A percentile compares a stretch with the other conserved stretches of the same genome.
Conservation (phyloP, 2,329 filamentous ascomycete genomes). For the Fusarium sp. region DNA sequence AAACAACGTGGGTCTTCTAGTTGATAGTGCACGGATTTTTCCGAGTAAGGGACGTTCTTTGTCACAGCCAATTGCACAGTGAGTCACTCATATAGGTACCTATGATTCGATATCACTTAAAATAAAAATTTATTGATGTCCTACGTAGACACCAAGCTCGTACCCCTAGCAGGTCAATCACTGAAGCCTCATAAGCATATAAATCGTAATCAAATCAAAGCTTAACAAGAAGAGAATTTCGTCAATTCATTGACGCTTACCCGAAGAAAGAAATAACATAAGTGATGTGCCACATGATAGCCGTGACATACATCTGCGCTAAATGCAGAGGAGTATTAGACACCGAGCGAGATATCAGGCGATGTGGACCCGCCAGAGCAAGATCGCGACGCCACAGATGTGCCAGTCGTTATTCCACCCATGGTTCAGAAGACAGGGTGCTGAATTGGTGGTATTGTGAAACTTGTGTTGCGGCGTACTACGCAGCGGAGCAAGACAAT, state of each 20-base stretch:
- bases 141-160: rapidly evolving
- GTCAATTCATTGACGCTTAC: rapidly evolving
- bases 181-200: not conserved
- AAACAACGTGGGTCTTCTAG: not conserved
- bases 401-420: not conserved
- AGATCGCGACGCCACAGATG: not conserved
- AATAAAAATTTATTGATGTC: too few relatives aligned
- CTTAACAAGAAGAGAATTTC: rapidly evolving
- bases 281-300: not conserved
- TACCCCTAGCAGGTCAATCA: not conserved
- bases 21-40: not conserved
- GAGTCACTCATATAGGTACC: not conserved
- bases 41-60: too few relatives aligned
- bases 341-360: not conserved
- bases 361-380: not conserved
- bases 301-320: not conserved
- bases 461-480: not conserved
- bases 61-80: too few relatives aligned
- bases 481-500: not conserved
- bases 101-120: not conserved
- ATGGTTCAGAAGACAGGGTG: not conserved
- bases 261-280: too few relatives aligned
- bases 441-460: not conserved
- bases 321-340: not conserved
- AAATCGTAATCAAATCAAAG: not conserved